These are phyloP conservation scores for Vigna trinervia DNA, from an alignment of 306 rosid species.

Conservation along the genomic window DNA sequence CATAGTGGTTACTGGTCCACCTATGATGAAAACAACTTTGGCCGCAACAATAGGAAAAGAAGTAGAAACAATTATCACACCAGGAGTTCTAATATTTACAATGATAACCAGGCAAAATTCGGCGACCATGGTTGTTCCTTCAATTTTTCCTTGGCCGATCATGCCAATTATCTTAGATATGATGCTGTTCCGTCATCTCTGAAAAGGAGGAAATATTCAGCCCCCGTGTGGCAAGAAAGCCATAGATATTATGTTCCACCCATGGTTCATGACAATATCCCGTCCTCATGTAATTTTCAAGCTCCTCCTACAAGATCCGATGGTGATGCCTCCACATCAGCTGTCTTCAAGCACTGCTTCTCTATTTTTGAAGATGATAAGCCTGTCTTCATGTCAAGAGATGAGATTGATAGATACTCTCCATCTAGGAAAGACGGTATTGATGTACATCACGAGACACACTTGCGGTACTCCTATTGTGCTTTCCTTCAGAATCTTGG, in stretches of 20 bases:
- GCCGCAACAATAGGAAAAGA: conserved; percentile 56
- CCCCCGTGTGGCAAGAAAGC: conserved; percentile 67
- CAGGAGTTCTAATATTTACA: conserved; percentile 49
- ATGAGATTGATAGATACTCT: conserved; percentile 90
- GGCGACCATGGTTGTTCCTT: conserved; percentile 50
- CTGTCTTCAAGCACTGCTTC: conserved; percentile 62
- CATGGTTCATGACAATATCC: conserved; percentile 44
- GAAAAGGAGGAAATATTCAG: conserved; percentile 81
- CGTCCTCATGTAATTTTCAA: conserved; percentile 49
- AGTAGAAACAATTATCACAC: conserved; percentile 55
- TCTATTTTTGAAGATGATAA: conserved; percentile 78
- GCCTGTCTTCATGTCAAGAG: conserved; percentile 83
- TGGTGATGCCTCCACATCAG: conserved; percentile 58
- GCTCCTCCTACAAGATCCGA: conserved; percentile 57
- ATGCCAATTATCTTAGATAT: conserved; percentile 51
- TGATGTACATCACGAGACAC: conserved; percentile 79
- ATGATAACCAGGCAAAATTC: conserved; percentile 48
- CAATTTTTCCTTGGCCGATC: conserved; percentile 44
- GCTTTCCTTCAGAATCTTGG: conserved; percentile 94
- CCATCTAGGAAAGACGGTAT: conserved; percentile 98
- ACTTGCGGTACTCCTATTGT: conserved; percentile 92
- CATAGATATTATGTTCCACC: conserved; percentile 62
- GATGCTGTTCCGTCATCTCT: conserved; percentile 55
- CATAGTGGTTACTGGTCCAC: conserved; percentile 61
- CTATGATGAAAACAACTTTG: conserved; percentile 52